Base-by-base conservation (phyloP, 139 green algal genomes). In the Closterium sp. region DNA sequence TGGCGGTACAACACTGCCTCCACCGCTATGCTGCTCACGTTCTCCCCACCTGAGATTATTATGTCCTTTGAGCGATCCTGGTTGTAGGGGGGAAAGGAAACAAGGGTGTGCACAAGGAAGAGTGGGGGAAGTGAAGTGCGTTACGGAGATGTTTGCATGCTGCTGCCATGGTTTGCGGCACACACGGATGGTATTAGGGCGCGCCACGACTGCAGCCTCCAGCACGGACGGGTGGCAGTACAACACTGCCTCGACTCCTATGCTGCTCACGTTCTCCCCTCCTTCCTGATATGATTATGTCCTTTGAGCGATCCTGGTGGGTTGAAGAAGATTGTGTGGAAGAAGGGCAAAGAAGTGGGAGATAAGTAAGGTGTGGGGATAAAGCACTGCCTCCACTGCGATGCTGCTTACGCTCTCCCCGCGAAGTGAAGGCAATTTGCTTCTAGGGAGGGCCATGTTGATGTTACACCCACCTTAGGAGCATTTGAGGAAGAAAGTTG, bases 221-320 rank as follows among this genome's bases (percentile, higher is more conserved):
- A 92, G 79, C 30, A 92, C 45, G 92, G 73, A 4, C n/a, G n/a
- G n/a, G n/a, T n/a, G n/a, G n/a, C n/a, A n/a, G n/a, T n/a, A n/a
- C n/a, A n/a, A n/a, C n/a, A 38, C 30, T 13, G 27, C 42, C 31
- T 91, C 91, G 11, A 90, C 90, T 86, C 87, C 30, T 31, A 90
- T 91, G 92, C 42, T 89, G 31, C 86, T 92, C 29, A 94, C 89
- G 86, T 94, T 92, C 86, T 94, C 92, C 13, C 92, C n/a, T n/a
- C n/a, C n/a, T n/a, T 88, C 2, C 92, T 88, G 29, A 90, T 50
- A 94, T 94, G 62, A 94, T 94, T 86, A 94, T 92, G 92, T 92
- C 92, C 84, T 94, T 94, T n/a, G 73, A 85, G 9, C 92, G 50
- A 86, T 94, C 92, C 89, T n/a, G 73, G 73, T 6, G 73, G 73